These are phyloP conservation scores for Boechera stricta DNA, from an alignment of 345 rosid genomes.

Conservation along the genomic window DNA sequence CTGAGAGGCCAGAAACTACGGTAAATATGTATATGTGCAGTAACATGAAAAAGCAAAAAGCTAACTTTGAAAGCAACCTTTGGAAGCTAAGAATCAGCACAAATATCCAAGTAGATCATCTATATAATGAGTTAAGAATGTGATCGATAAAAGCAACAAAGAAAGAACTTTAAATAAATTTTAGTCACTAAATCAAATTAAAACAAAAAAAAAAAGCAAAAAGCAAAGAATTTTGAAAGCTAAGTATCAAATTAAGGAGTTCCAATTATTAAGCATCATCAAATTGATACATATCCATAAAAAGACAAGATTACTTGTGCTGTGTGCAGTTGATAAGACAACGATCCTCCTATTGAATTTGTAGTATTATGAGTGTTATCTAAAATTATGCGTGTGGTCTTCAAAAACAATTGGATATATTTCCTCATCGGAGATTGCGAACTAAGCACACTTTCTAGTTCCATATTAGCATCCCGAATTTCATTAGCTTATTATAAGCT, in stretches of 20 bases:
- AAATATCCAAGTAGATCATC: constrained; percentile 5
- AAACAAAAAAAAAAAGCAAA: background rate
- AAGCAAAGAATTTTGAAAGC: background rate
- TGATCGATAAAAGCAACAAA: background rate
- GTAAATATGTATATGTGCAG: too few relatives aligned
- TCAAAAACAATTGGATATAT: too few relatives aligned
- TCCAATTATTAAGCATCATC: background rate
- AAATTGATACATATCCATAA: background rate
- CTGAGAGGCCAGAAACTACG: background rate
- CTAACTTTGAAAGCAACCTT: too few relatives aligned
- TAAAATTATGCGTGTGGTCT: too few relatives aligned
- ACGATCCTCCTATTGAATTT: background rate
- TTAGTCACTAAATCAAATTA: background rate
- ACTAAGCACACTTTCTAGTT: background rate
- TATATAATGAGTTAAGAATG: constrained; percentile 4
- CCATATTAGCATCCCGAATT: too few relatives aligned
- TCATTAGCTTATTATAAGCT: background rate
- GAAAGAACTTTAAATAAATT: background rate
- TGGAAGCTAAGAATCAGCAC: background rate
- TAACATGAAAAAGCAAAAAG: too few relatives aligned
- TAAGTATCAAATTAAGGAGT: background rate
- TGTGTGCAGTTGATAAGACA: background rate
- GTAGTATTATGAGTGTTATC: too few relatives aligned
- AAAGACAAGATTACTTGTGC: background rate
- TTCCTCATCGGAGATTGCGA: background rate